Evolutionary conservation across 2,329 filamentous ascomycete species (phyloP).

Genomic region (Bertia moriformis): DNA sequence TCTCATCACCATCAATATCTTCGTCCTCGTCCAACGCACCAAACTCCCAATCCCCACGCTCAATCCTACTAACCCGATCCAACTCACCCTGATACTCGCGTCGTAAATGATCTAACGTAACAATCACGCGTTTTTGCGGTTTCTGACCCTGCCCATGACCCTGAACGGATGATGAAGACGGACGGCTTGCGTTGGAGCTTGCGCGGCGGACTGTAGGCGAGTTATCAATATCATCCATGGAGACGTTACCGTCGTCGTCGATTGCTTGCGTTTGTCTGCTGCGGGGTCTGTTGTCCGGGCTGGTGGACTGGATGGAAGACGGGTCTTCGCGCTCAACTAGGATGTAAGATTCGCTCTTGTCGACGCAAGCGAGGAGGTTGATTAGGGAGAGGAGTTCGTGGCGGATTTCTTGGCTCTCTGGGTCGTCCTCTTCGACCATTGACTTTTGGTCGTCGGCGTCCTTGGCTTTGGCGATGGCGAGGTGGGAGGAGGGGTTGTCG

Average conservation of each 20-base stretch:
- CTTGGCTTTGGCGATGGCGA: background rate
- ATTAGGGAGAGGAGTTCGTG: constrained; percentile 44
- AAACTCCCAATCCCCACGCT: constrained; percentile 45
- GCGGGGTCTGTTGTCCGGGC: constrained; percentile 2
- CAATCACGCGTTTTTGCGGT: constrained; percentile 29
- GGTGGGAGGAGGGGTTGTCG: background rate
- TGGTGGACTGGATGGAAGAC: too few species aligned
- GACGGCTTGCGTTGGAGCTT: background rate
- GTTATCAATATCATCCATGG: constrained; percentile 14
- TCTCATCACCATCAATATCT: constrained; percentile 9
- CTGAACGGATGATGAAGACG: background rate
- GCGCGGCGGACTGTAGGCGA: constrained; percentile 5
- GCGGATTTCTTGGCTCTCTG: constrained; percentile 1
- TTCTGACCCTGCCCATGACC: constrained; percentile 7
- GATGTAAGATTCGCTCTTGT: constrained; percentile 39
- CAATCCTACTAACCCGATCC: constrained; percentile 42
- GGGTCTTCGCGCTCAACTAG: background rate
- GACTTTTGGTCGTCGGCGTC: background rate
- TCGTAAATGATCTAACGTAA: constrained; percentile 44
- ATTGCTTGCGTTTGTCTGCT: constrained; percentile 13
- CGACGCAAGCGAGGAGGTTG: constrained; percentile 44
- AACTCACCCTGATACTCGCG: constrained; percentile 45
- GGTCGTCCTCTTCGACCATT: constrained; percentile 1
- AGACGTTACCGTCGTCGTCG: constrained; percentile 11
- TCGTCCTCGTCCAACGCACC: constrained; percentile 11